These are phyloP conservation scores for Raphidocelis subcapitata DNA, from an alignment of 139 green algal genomes.

Conservation along the genomic window DNA sequence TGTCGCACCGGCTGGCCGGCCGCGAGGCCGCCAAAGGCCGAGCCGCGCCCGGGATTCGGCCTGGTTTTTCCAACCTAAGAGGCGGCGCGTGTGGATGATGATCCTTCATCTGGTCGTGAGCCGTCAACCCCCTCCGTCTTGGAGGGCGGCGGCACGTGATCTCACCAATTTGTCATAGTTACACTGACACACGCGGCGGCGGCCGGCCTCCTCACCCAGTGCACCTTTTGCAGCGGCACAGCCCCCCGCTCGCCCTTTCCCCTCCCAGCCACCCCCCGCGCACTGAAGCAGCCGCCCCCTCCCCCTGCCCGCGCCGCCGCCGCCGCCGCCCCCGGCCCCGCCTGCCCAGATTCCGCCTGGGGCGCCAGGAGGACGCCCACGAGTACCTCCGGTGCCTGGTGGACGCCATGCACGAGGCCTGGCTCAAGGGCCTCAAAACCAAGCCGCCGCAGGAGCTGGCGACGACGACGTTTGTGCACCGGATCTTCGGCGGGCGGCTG, in stretches of 20 bases:
- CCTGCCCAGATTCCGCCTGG: constrained; percentile 72
- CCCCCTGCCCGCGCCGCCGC: background rate
- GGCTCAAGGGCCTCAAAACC: constrained; percentile 44
- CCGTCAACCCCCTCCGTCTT: constrained; percentile 4
- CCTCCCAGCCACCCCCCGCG: background rate
- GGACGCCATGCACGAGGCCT: constrained; percentile 85
- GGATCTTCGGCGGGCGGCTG: constrained; percentile 88
- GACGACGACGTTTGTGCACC: constrained; percentile 81
- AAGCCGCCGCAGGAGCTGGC: constrained; percentile 67
- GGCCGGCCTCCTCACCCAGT: background rate
- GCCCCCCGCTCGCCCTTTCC: too few species aligned
- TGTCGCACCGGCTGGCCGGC: too few species aligned
- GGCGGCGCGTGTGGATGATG: constrained; percentile 27
- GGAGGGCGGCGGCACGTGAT: constrained; percentile 22
- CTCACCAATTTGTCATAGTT: constrained; percentile 60
- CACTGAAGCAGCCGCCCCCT: background rate
- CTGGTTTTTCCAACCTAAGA: too few species aligned
- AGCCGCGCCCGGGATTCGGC: too few species aligned
- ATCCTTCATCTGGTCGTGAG: constrained; percentile 12
- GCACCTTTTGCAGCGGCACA: background rate
- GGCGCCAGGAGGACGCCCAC: constrained; percentile 89
- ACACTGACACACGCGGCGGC: constrained; percentile 51
- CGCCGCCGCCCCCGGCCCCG: background rate
- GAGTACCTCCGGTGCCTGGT: constrained; percentile 90
- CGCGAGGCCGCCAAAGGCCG: too few species aligned